These are phyloP conservation scores for Apiotrichum gracile DNA, from an alignment of 1,284 basidiomycete species.

Conservation along the genomic window DNA sequence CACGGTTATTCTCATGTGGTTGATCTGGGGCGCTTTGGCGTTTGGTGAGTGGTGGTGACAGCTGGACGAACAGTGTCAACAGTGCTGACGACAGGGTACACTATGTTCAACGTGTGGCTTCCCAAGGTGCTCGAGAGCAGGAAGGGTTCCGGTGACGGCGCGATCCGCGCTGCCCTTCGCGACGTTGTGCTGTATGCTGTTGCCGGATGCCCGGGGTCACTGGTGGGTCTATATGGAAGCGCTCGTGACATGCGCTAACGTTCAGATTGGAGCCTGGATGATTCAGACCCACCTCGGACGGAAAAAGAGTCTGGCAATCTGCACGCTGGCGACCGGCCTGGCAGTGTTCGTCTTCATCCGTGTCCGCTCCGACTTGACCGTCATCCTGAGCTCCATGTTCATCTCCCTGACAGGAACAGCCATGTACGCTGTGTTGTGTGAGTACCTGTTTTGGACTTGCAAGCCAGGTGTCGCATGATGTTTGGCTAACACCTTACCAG, in stretches of 20 bases:
- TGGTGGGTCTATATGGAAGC: slow-evolving; percentile 57
- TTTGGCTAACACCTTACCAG: slow-evolving; percentile 24
- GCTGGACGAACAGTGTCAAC: not conserved
- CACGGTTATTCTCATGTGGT: slow-evolving; percentile 80
- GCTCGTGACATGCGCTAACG: slow-evolving; percentile 5
- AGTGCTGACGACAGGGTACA: slow-evolving; percentile 58
- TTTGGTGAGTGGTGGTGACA: slow-evolving; percentile 56
- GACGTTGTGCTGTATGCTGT: slow-evolving; percentile 63
- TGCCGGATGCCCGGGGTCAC: slow-evolving; percentile 78
- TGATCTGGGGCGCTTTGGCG: slow-evolving; percentile 71
- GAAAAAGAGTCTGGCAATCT: slow-evolving; percentile 67
- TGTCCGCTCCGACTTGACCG: slow-evolving; percentile 58
- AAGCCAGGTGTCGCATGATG: not conserved
- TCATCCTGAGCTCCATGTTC: slow-evolving; percentile 70
- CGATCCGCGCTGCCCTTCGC: slow-evolving; percentile 64
- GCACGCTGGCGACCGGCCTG: slow-evolving; percentile 71
- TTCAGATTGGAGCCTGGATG: slow-evolving; percentile 79
- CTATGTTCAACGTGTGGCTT: slow-evolving; percentile 95
- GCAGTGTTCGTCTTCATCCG: slow-evolving; percentile 70
- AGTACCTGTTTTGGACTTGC: slow-evolving; percentile 44
- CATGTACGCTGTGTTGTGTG: slow-evolving; percentile 87
- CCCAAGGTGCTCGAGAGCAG: slow-evolving; percentile 69
- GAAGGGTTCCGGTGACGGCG: slow-evolving; percentile 47
- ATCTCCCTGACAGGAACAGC: slow-evolving; percentile 77
- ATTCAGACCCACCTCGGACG: slow-evolving; percentile 74